These are phyloP conservation scores for Trypanosoma grayi DNA, from an alignment of 208 protist genomes.

Conservation along the genomic window DNA sequence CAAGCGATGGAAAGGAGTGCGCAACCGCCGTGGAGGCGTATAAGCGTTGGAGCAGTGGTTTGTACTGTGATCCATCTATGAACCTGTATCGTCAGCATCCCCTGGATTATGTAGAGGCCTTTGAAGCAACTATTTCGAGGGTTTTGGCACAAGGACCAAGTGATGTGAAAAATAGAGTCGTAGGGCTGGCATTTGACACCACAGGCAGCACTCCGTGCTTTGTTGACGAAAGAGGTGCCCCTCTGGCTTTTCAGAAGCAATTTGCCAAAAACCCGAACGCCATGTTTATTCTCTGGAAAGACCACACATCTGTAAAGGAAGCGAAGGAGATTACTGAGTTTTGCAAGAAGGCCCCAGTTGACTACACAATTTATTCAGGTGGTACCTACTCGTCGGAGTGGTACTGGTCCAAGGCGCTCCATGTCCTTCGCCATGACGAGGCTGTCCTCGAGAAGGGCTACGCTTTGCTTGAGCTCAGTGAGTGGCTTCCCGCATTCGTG, in stretches of 20 bases:
- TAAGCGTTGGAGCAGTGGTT: slow-evolving; percentile 34
- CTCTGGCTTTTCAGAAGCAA: slow-evolving; percentile 29
- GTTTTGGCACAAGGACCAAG: slow-evolving; percentile 1
- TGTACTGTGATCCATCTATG: slow-evolving; percentile 33
- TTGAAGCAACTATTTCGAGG: slow-evolving; percentile 35
- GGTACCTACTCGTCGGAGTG: slow-evolving; percentile 62
- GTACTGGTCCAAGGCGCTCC: slow-evolving; percentile 61
- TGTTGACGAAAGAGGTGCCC: slow-evolving; percentile 36
- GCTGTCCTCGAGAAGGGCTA: slow-evolving; percentile 30
- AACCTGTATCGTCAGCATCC: slow-evolving; percentile 61
- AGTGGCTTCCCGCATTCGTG: slow-evolving; percentile 59
- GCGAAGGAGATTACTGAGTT: slow-evolving; percentile 40
- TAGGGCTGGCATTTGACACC: slow-evolving; percentile 46
- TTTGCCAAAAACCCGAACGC: slow-evolving; percentile 54
- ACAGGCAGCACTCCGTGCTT: slow-evolving; percentile 56
- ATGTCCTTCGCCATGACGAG: slow-evolving; percentile 40
- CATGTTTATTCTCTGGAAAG: slow-evolving; percentile 72
- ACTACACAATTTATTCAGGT: slow-evolving; percentile 59
- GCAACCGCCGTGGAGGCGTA: slow-evolving; percentile 36
- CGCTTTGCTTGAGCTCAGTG: slow-evolving; percentile 46
- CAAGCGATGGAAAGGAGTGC: slow-evolving; percentile 40
- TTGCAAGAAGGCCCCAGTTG: slow-evolving; percentile 34
- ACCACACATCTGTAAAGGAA: slow-evolving; percentile 56
- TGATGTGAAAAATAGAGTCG: slow-evolving; percentile 23
- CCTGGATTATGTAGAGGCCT: slow-evolving; percentile 47